These are phyloP conservation scores for Anthracocystis walkeri DNA, from an alignment of 1,284 basidiomycete species.

Conservation along the genomic window DNA sequence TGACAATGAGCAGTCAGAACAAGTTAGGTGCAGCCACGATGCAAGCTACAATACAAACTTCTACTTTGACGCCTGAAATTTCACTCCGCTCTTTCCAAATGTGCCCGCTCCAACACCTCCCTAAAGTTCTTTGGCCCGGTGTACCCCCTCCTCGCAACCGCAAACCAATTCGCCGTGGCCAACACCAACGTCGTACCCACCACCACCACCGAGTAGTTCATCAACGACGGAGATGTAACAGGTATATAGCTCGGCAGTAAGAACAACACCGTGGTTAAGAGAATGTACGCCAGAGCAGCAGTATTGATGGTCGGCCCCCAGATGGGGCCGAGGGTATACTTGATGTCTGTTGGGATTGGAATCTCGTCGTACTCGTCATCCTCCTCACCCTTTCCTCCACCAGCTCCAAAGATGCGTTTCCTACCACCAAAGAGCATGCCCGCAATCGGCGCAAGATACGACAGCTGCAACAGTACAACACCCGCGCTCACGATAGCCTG, in stretches of 20 bases:
- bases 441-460: constrained; percentile 35
- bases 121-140: constrained; percentile 24
- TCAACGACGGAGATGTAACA: constrained; percentile 28
- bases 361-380: constrained; percentile 23
- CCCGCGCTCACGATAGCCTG: constrained; percentile 34
- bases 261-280: constrained; percentile 42
- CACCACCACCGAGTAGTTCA: constrained; percentile 46
- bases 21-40: no score
- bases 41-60: no score
- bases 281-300: constrained; percentile 35
- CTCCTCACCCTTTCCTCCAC: not conserved
- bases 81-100: constrained; percentile 18
- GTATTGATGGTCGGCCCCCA: constrained; percentile 37
- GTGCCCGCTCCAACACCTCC: constrained; percentile 21
- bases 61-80: no score
- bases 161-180: constrained; percentile 40
- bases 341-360: constrained; percentile 31
- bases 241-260: constrained; percentile 35
- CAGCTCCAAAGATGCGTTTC: constrained; percentile 19
- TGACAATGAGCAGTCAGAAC: no score
- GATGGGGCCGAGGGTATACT: constrained; percentile 32
- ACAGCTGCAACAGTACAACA: constrained; percentile 40
- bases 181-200: constrained; percentile 17
- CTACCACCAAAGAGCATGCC: constrained; percentile 41
- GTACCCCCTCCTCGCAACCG: constrained; percentile 25